phyloP scores from a whole-genome alignment of 202 grass and related monocot genomes.

The Carex arenaria region DNA sequence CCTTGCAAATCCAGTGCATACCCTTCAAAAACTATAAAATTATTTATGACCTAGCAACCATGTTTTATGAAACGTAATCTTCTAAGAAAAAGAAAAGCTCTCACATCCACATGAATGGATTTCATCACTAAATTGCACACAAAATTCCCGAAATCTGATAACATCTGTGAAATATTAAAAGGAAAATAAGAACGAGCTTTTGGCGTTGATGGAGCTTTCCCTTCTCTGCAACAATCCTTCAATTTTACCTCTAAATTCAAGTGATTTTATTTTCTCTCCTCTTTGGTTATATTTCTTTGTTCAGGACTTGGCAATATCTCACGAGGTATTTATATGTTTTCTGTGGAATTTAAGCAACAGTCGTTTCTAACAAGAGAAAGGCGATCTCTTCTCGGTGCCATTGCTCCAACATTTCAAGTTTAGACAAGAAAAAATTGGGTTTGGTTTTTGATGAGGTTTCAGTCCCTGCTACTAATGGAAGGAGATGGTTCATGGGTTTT shows the following conservation, averaged over 20 bases:
- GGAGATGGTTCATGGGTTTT: constrained; percentile 36
- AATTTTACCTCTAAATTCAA: not conserved
- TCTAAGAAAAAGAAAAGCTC: constrained; percentile 9
- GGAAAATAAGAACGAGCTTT: not conserved
- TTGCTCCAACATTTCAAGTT: constrained; percentile 28
- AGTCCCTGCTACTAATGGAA: constrained; percentile 18
- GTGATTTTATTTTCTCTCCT: constrained; percentile 14
- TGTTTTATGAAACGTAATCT: constrained; percentile 7
- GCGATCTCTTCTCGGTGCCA: constrained; percentile 37
- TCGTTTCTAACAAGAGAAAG: constrained; percentile 9
- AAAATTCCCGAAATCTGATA: constrained; percentile 1
- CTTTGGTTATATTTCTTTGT: not conserved
- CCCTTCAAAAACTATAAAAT: too few species aligned
- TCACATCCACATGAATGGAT: constrained; percentile 27
- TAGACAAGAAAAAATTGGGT: not conserved
- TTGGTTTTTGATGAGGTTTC: constrained; percentile 9
- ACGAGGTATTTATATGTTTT: constrained; percentile 18
- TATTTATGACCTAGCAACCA: not conserved
- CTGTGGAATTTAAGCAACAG: constrained; percentile 24
- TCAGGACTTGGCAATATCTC: not conserved
- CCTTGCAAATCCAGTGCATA: too few species aligned
- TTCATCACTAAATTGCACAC: constrained; percentile 12
- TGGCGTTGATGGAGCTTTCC: constrained; percentile 52
- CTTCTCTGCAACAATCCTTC: constrained; percentile 29
- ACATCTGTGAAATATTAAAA: not conserved